Conservation (phyloP, 2,329 filamentous ascomycete species). For the Hansfordia pulvinata region DNA sequence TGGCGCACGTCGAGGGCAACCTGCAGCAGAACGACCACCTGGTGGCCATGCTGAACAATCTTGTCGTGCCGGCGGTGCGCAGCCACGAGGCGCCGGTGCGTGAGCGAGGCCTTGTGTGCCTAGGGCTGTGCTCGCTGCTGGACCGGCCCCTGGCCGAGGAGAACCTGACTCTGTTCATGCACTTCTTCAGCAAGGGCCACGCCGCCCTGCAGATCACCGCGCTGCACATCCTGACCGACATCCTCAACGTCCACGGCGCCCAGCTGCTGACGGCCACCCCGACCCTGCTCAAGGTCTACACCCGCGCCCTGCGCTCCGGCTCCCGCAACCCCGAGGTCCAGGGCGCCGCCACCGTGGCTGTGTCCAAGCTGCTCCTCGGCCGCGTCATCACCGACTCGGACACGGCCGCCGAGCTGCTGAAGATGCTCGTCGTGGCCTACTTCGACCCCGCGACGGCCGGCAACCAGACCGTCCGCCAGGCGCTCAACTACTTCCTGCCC, state of each 20-base stretch:
- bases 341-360: constrained; percentile 64
- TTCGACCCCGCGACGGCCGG: constrained; percentile 73
- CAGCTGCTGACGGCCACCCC: constrained; percentile 57
- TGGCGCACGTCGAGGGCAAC: constrained; percentile 80
- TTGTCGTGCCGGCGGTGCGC: constrained; percentile 88
- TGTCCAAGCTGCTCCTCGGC: constrained; percentile 76
- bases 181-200: constrained; percentile 91
- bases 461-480: constrained; percentile 75
- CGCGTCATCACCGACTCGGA: constrained; percentile 60
- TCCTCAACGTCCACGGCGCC: constrained; percentile 76
- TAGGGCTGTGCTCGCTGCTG: constrained; percentile 82
- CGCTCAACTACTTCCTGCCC: constrained; percentile 84
- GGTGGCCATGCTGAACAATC: constrained; percentile 96
- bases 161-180: constrained; percentile 85
- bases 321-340: constrained; percentile 61
- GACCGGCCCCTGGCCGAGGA: constrained; percentile 86
- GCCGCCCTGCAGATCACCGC: constrained; percentile 80
- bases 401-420: constrained; percentile 61
- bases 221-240: constrained; percentile 84
- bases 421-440: constrained; percentile 72
- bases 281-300: constrained; percentile 70
- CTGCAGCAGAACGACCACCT: constrained; percentile 81
- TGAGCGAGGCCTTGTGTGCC: constrained; percentile 76
- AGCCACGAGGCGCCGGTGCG: constrained; percentile 87
- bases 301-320: constrained; percentile 64